Evolutionary conservation across 2,329 filamentous ascomycete species (phyloP), one percentile per base, ranked within the genome.

Genomic region (Ceratocystis harringtonii): DNA sequence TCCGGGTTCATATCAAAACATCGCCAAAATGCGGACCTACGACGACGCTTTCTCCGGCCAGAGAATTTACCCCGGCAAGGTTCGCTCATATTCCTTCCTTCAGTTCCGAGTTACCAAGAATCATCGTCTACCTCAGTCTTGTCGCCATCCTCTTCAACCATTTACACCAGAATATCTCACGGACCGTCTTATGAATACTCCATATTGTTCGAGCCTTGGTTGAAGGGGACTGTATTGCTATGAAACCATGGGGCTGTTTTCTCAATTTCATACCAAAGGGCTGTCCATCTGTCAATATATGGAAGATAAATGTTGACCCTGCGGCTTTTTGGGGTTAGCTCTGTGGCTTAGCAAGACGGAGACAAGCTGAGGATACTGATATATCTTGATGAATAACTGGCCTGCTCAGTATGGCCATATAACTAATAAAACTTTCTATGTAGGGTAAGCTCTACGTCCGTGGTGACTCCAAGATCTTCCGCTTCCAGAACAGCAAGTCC

Each of bases 391-490:
- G 61, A 48, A 55, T 6, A 25, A 55, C 36, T 36, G 25, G 22
- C 32, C 22, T 12, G 5, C 12, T 57, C 15, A 52, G 19, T 43
- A 19, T 28, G 48, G 58, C 17, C 41, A 30, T 57, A 17, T 57
- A 41, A 50, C 66, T 67, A 67, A 67, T 63, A 15, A n/a, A 17
- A 50, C 17, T 65, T 44, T 25, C 15, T 57, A 63, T 75, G 76
- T 78, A 97, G 94, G 94, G 94, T 84, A 97, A 97, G 85, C 89
- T 99, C 83, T 99, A 92, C 84, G 84, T 99, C 85, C 91, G 94
- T 81, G 92, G 92, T 78, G 94, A 99, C 86, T 95, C 89, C 91
- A 99, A 97, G 86, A 87, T 97, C 85, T 99, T 99, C 89, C 92
- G 94, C 78, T 99, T 99, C 89, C 91, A 96, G 82, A 96, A 95